Base-by-base conservation (phyloP, 2,329 filamentous ascomycete genomes). In the Tolypocladium endophyticum region DNA sequence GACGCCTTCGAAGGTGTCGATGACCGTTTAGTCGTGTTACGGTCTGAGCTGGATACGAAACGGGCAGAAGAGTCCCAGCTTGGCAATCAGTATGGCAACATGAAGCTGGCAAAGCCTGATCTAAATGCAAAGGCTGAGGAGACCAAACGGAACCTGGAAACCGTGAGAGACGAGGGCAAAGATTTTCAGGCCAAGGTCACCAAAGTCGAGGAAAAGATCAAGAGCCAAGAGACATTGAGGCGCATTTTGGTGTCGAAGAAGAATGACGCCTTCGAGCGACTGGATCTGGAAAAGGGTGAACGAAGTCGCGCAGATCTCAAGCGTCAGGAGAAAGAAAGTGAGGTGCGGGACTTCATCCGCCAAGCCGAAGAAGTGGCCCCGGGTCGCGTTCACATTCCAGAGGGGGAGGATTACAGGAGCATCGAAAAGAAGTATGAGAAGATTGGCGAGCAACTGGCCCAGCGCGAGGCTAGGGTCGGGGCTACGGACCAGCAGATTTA, bases 1-100 rank as follows among this genome's bases (percentile, higher is more conserved):
- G 86, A 90, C 62, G 79, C 76, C 33, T 83, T 84, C 55, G 82
- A 89, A 61, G 87, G 87, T 3, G 83, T 85, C 59, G 90, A 91
- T 68, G 86, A 83, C 56, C 80, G 81, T 58, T 75, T 93, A 1
- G 81, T 85, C 54, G 75, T 75, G 16, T 75, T 91, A 2, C 81
- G 81, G 59, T 72, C 76, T 20, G 77, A 84, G 55, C 78, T 95
- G 1, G 71, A 76, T 56, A 81, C 85, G 4, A 73, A 77, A 59
- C 82, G 86, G 9, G 70, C 71, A 3, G 71, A 79, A 62, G 72
- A 73, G 16, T 74, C 79, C 1, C 77, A 80, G 55, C 76, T 81
- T 33, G 81, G 85, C 69, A 68, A 74, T 16, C 80, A 85, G 60
- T 87, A 81, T 63, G 84, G 80, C 25, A 76, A 77, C 58, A 72